These are phyloP conservation scores for Larix kaempferi DNA, from an alignment of 75 land plant genomes.

Conservation along the genomic window DNA sequence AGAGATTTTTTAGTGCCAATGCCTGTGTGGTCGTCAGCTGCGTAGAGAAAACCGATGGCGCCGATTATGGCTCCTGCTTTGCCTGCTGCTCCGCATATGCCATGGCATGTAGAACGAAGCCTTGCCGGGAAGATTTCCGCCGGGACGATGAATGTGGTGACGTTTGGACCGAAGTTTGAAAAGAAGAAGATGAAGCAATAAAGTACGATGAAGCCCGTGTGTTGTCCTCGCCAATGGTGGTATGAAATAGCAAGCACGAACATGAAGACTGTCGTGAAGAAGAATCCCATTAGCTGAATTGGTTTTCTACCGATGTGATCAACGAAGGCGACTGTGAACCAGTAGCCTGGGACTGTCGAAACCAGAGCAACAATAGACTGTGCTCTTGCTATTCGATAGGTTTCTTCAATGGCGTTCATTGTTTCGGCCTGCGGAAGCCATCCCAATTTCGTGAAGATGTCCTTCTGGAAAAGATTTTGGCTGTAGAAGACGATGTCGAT, in stretches of 20 bases:
- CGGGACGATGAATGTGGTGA: constrained; percentile 49
- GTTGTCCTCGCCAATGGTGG: constrained; percentile 25
- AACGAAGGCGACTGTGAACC: constrained; percentile 51
- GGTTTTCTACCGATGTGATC: constrained; percentile 38
- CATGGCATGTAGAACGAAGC: constrained; percentile 59
- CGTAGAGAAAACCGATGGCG: constrained; percentile 50
- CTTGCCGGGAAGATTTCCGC: constrained; percentile 49
- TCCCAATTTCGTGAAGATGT: constrained; percentile 38
- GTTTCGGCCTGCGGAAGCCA: constrained; percentile 25
- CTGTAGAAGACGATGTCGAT: constrained; percentile 47
- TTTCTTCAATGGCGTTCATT: constrained; percentile 48
- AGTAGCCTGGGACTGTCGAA: constrained; percentile 60
- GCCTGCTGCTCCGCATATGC: constrained; percentile 44
- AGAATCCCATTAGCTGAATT: constrained; percentile 54
- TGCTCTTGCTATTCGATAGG: constrained; percentile 25
- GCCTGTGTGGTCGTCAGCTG: constrained; percentile 22
- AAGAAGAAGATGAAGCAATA: constrained; percentile 47
- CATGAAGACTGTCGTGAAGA: constrained; percentile 54
- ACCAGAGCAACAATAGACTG: constrained; percentile 55
- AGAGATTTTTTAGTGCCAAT: constrained; percentile 16
- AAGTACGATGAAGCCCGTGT: constrained; percentile 27
- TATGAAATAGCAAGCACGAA: constrained; percentile 49
- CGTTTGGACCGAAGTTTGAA: constrained; percentile 57
- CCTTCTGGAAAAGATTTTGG: constrained; percentile 50
- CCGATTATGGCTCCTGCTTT: constrained; percentile 60